A percentile compares a stretch with the other conserved stretches of the same genome.
Conservation (phyloP, 805 yeast species). For the Monosporozyma yasuniensis region DNA sequence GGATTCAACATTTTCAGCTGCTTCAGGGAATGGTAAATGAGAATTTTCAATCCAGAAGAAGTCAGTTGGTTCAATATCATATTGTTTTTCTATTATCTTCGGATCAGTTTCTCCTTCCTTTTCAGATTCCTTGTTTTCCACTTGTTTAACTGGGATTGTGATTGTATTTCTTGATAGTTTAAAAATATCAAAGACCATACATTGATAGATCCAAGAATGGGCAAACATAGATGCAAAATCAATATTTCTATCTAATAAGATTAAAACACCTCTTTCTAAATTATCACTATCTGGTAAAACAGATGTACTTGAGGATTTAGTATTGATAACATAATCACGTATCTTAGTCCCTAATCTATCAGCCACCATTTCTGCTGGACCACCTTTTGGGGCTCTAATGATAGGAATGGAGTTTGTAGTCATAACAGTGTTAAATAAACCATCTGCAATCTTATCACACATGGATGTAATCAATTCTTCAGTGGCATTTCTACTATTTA, state of each 20-base stretch:
- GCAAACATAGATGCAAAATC: constrained; percentile 91
- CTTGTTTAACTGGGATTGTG: constrained; percentile 37
- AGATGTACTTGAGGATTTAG: constrained; percentile 29
- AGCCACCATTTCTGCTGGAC: constrained; percentile 93
- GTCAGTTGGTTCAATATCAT: constrained; percentile 88
- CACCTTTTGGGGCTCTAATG: constrained; percentile 83
- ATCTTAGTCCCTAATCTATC: constrained; percentile 74
- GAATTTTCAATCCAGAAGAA: constrained; percentile 85
- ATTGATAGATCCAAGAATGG: constrained; percentile 97
- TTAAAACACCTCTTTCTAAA: constrained; percentile 61
- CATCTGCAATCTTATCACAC: constrained; percentile 67
- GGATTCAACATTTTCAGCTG: constrained; percentile 90
- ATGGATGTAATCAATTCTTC: constrained; percentile 65
- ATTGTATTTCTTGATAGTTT: constrained; percentile 75
- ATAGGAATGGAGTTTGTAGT: constrained; percentile 79
- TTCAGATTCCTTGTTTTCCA: constrained; percentile 16
- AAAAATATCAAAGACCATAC: constrained; percentile 90
- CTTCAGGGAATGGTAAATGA: constrained; percentile 91
- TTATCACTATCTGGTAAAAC: constrained; percentile 20
- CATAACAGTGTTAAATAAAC: constrained; percentile 69
- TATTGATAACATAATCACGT: constrained; percentile 75
- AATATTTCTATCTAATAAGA: constrained; percentile 78
- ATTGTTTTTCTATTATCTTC: constrained; percentile 40
- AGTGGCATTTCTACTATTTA: constrained; percentile 61
- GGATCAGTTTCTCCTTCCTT: constrained; percentile 51